These are phyloP conservation scores for Hirschioporus abietinus DNA, from an alignment of 768 basidiomycete genomes.

Conservation along the genomic window DNA sequence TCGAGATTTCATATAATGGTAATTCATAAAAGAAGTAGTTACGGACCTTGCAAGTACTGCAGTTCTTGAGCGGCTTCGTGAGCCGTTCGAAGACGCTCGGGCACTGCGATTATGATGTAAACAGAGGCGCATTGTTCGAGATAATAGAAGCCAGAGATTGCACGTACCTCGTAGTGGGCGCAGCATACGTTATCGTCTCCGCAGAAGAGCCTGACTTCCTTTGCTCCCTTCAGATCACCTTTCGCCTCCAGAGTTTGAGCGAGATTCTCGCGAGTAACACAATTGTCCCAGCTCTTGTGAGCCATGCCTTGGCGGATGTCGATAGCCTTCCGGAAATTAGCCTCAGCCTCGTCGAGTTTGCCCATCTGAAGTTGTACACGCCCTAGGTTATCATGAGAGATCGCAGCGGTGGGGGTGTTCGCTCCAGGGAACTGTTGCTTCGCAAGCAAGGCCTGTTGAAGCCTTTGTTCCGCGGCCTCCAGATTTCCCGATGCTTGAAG, in stretches of 20 bases:
- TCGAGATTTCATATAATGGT: not conserved
- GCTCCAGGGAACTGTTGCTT: conserved; percentile 23
- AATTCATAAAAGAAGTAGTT: not conserved
- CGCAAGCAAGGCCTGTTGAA: conserved; percentile 27
- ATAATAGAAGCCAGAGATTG: conserved; percentile 1
- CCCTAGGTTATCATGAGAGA: conserved; percentile 30
- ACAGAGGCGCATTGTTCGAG: not conserved
- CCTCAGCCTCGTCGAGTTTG: conserved; percentile 32
- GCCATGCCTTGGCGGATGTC: conserved; percentile 21
- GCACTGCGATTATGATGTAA: conserved; percentile 18
- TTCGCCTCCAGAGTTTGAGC: conserved; percentile 30
- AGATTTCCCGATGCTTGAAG: conserved; percentile 20
- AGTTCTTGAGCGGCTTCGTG: conserved; percentile 20
- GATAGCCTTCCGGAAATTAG: conserved; percentile 28
- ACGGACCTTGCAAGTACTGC: conserved; percentile 25
- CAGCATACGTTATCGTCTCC: conserved; percentile 25
- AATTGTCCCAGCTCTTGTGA: conserved; percentile 25
- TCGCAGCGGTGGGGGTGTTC: conserved; percentile 22
- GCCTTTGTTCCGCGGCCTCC: conserved; percentile 24
- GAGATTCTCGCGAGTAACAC: conserved; percentile 33
- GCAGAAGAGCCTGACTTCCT: conserved; percentile 21
- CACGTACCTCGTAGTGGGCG: conserved; percentile 22
- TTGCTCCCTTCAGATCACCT: conserved; percentile 27
- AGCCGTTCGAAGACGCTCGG: conserved; percentile 16
- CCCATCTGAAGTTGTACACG: conserved; percentile 31